Percentiles rank a stretch among this genome's conserved stretches.
Evolutionary conservation across 2,329 filamentous ascomycete species (phyloP).

Genomic region (Paecilomyces formosus): DNA sequence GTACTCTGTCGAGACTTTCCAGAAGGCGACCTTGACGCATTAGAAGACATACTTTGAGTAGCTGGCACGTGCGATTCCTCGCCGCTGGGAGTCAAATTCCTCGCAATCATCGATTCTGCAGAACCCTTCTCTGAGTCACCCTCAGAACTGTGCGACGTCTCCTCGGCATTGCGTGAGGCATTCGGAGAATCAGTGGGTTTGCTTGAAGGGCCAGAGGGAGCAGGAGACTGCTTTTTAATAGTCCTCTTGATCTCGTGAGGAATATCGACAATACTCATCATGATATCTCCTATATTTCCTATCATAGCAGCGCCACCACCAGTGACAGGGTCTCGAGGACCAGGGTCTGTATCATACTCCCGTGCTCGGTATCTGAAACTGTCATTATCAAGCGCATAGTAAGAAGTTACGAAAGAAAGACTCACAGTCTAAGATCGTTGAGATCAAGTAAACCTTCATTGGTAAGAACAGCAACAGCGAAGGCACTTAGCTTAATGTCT

Average conservation of each 20-base stretch:
- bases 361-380: constrained; percentile 40
- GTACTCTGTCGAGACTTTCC: neutral
- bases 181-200: neutral
- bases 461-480: constrained; percentile 64
- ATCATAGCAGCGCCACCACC: constrained; percentile 70
- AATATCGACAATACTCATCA: constrained; percentile 73
- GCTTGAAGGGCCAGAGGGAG: neutral
- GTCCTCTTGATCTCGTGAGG: constrained; percentile 30
- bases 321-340: constrained; percentile 71
- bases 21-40: neutral
- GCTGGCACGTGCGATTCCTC: neutral
- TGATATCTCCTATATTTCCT: constrained; percentile 73
- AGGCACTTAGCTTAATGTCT: constrained; percentile 59
- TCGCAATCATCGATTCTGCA: neutral
- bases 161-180: neutral
- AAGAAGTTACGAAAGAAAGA: neutral
- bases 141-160: neutral
- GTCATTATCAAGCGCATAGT: constrained; percentile 23
- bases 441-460: constrained; percentile 59
- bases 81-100: neutral
- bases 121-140: neutral
- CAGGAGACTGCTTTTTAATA: neutral
- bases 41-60: neutral
- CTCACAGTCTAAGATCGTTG: constrained; percentile 65
- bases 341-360: constrained; percentile 71